Conservation (phyloP, 1,139 yeast species). For the Nakaseomyces uthaithaninus region DNA sequence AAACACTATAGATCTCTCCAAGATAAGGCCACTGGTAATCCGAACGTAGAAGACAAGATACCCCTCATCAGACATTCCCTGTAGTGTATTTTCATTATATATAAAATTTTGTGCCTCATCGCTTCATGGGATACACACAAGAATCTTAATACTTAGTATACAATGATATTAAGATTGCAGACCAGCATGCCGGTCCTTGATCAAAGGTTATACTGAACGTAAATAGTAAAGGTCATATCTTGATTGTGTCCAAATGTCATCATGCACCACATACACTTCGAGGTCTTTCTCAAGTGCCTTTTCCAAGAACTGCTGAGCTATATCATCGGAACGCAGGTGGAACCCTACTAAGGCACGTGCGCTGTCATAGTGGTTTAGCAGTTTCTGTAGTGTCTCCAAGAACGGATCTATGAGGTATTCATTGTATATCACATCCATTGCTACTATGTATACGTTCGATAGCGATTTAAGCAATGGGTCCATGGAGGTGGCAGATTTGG, state of each 20-base stretch:
- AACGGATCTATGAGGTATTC: constrained; percentile 29
- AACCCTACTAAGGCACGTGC: constrained; percentile 24
- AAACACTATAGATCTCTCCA: no score
- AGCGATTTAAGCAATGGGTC: constrained; percentile 10
- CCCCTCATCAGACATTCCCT: no score
- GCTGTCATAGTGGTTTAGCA: constrained; percentile 11
- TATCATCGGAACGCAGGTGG: constrained; percentile 29
- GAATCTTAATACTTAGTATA: no score
- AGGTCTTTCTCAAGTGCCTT: constrained; percentile 19
- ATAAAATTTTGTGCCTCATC: no score
- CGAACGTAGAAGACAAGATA: no score
- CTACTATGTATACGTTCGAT: constrained; percentile 19
- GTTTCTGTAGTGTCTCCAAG: constrained; percentile 19
- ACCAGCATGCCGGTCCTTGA: no score
- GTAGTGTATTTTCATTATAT: no score
- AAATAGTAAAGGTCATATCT: constrained; percentile 18
- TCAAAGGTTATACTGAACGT: no score
- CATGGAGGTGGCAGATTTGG: constrained; percentile 5
- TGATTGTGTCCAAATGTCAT: constrained; percentile 12
- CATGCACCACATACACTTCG: constrained; percentile 15
- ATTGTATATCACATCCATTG: constrained; percentile 33
- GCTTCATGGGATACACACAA: no score
- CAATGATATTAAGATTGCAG: no score
- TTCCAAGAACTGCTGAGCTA: constrained; percentile 25
- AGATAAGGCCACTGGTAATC: no score